Conservation (phyloP, 768 basidiomycete genomes). For the Leucosporidium creatinivorum region DNA sequence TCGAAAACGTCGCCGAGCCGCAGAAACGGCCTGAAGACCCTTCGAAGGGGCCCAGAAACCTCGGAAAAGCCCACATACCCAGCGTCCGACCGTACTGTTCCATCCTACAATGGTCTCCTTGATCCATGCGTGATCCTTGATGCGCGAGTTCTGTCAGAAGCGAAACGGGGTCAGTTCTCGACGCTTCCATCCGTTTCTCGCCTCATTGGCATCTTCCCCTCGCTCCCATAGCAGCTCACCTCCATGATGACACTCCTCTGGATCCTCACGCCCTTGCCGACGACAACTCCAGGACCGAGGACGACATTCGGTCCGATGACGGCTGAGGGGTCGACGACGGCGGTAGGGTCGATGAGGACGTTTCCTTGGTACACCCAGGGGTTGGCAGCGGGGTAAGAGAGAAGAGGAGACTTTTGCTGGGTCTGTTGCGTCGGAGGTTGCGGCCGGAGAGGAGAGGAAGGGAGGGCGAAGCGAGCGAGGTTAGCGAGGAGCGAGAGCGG, state of each 20-base stretch:
- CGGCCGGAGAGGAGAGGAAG: no score
- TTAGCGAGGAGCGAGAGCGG: no score
- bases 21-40: no score
- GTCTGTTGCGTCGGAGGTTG: no score
- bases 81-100: conserved; percentile 37
- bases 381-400: conserved; percentile 44
- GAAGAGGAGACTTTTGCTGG: conserved; percentile 26
- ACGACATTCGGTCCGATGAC: conserved; percentile 49
- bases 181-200: no score
- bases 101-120: conserved; percentile 47
- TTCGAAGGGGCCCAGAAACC: no score
- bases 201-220: no score
- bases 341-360: conserved; percentile 47
- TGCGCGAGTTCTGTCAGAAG: conserved; percentile 39
- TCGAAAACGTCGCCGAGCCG: no score
- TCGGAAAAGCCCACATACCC: conserved; percentile 11
- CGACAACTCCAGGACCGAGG: conserved; percentile 46
- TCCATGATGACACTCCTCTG: conserved; percentile 48
- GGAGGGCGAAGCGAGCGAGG: no score
- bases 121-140: conserved; percentile 48
- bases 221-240: neutral
- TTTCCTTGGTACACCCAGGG: conserved; percentile 47
- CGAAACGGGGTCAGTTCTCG: neutral
- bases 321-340: conserved; percentile 43
- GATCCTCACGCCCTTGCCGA: conserved; percentile 46